Base-by-base conservation (phyloP, 129 eudicot species). In the Flaveria linearis region DNA sequence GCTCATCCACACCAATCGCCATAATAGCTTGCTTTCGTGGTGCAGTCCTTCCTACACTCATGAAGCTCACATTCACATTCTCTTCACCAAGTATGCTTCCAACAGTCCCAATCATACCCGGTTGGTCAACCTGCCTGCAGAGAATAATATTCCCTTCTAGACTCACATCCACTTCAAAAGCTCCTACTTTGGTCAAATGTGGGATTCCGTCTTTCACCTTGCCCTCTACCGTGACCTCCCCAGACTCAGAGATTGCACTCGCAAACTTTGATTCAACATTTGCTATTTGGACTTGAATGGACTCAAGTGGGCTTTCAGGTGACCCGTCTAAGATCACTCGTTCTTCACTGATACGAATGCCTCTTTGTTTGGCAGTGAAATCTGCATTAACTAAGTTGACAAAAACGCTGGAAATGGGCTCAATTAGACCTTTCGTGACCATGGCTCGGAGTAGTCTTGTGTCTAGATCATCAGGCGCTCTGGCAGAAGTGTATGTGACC, bases 1-100 rank as follows among this genome's bases (percentile, higher is more conserved):
- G 79, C 41, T 90, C 96, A 55, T 90, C 96, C 33, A 90, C 96
- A 17, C 96, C 96, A 67, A 90, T 90, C 0, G 96, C 87, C 96
- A 90, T 90, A 3, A 90, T 73, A 50, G 96, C 96, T 23, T 87
- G 96, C 66, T 86, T 90, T 66, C 92, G 76, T 7, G 92, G 92
- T 7, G 96, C 96, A 39, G 80, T 69, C 74, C 96, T 72, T 45
- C 96, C 92, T 0, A 90, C 96, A 16, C 89, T 90, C 96, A 90
- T 90, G 62, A 90, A 90, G 76, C 90, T 90, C 64, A 90, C 96
- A 22, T 90, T 90, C 82, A 90, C 96, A 61, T 90, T 90, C 83
- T 90, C 92, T 78, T 87, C 85, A 26, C 89, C 96, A 90, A 63
- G 68, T 56, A 90, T 69, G 72, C 89, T 85, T 11, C 96, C 92